phyloP scores from a whole-genome alignment of 192 early-diverging fungal species.

The Coemansia biformis region DNA sequence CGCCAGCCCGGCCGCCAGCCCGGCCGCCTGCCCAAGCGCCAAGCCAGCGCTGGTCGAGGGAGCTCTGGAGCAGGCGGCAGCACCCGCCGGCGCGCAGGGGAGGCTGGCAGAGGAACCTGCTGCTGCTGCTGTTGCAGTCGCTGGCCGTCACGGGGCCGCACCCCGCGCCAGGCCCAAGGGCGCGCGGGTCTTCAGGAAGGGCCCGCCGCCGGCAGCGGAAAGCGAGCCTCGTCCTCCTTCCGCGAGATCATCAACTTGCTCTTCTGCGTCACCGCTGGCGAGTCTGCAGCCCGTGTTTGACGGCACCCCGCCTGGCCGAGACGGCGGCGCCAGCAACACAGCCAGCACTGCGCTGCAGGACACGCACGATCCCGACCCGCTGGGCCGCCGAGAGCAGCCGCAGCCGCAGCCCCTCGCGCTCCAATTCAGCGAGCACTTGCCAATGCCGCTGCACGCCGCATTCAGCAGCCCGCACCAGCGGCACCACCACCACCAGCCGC shows the following conservation, averaged over 20 bases:
- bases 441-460: not conserved
- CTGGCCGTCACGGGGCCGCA: not conserved
- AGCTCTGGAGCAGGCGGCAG: too few species aligned
- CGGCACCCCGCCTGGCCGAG: too few species aligned
- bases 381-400: too few species aligned
- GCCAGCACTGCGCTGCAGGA: not conserved
- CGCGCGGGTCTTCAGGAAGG: slow-evolving; percentile 27
- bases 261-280: not conserved
- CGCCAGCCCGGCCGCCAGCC: too few species aligned
- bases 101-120: too few species aligned
- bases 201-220: slow-evolving; percentile 15
- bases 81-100: too few species aligned
- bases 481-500: not conserved
- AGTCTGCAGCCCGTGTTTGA: slow-evolving; percentile 5
- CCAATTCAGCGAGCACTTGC: not conserved
- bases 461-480: not conserved
- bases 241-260: slow-evolving; percentile 5
- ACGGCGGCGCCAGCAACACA: not conserved
- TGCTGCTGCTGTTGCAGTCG: too few species aligned
- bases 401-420: not conserved
- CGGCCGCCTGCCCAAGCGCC: too few species aligned
- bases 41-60: too few species aligned
- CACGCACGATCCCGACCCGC: too few species aligned
- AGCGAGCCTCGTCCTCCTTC: slow-evolving; percentile 20
- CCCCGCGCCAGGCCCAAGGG: slow-evolving; percentile 4